Conservation (phyloP, 2,329 filamentous ascomycete genomes). For the Talaromyces islandicus region DNA sequence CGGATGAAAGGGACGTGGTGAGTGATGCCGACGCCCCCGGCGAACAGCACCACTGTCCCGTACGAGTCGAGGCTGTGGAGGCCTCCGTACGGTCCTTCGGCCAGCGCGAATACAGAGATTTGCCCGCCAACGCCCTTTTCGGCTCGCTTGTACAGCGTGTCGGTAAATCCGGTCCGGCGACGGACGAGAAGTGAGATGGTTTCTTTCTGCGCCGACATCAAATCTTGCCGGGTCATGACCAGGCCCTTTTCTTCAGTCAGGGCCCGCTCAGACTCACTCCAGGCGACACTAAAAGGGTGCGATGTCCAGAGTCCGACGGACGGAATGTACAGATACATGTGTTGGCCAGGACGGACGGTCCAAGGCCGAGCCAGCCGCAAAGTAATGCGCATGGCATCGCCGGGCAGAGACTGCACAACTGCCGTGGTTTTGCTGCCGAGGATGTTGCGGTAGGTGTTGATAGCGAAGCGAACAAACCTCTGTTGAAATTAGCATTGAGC, state of each 20-base stretch:
- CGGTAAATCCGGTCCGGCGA: slow-evolving; percentile 81
- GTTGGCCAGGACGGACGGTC: slow-evolving; percentile 62
- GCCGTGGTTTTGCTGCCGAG: slow-evolving; percentile 56
- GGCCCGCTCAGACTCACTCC: slow-evolving; percentile 57
- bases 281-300: slow-evolving; percentile 74
- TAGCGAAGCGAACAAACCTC: slow-evolving; percentile 56
- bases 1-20: slow-evolving; percentile 87
- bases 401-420: slow-evolving; percentile 61
- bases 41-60: slow-evolving; percentile 84
- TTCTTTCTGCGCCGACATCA: slow-evolving; percentile 45
- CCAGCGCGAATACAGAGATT: slow-evolving; percentile 62
- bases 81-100: slow-evolving; percentile 85
- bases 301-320: slow-evolving; percentile 63
- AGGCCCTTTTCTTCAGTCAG: slow-evolving; percentile 34
- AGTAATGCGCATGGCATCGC: slow-evolving; percentile 65
- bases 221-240: slow-evolving; percentile 45
- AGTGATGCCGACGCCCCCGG: slow-evolving; percentile 89
- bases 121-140: slow-evolving; percentile 46
- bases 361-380: slow-evolving; percentile 63
- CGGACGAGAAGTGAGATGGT: slow-evolving; percentile 78
- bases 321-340: slow-evolving; percentile 68
- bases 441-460: slow-evolving; percentile 61
- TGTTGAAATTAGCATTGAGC: slow-evolving; percentile 12
- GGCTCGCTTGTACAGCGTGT: slow-evolving; percentile 69
- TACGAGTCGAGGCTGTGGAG: slow-evolving; percentile 86